Conservation (phyloP, 2,329 filamentous ascomycete genomes). For the Colletotrichum sp. region DNA sequence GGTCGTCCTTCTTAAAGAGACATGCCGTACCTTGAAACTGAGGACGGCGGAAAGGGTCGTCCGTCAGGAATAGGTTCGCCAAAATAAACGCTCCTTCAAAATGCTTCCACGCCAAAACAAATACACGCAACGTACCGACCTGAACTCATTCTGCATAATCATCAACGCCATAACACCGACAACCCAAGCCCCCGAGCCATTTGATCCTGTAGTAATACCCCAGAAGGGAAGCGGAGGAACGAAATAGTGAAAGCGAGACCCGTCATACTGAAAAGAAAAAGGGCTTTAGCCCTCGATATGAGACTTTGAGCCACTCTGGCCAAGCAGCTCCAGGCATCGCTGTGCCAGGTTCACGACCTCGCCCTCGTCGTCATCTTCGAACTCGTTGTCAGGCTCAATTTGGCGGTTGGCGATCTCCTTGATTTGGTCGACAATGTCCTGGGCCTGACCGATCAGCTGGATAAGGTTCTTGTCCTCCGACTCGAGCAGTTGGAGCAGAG, state of each 20-base stretch:
- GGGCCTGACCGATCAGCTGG: constrained; percentile 84
- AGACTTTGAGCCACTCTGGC: constrained; percentile 76
- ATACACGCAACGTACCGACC: constrained; percentile 21
- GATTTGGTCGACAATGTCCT: constrained; percentile 92
- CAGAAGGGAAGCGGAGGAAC: constrained; percentile 6
- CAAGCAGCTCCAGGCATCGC: constrained; percentile 85
- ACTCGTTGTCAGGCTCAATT: constrained; percentile 85
- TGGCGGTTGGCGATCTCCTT: constrained; percentile 89
- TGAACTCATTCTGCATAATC: constrained; percentile 21
- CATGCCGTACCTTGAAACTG: background rate
- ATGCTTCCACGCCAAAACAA: constrained; percentile 23
- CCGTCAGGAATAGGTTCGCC: background rate
- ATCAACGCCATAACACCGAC: constrained; percentile 22
- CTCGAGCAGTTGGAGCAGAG: constrained; percentile 90
- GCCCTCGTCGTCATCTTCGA: constrained; percentile 87
- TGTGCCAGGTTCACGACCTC: constrained; percentile 93
- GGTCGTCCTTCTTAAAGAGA: constrained; percentile 2
- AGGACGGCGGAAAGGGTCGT: background rate
- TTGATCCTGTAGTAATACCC: constrained; percentile 11
- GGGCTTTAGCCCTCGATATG: constrained; percentile 76
- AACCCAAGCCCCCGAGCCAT: constrained; percentile 4
- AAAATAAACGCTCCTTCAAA: constrained; percentile 21
- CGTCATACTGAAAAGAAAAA: background rate
- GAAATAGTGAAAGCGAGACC: background rate
- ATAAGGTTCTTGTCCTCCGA: constrained; percentile 93